Conservation (phyloP, 768 basidiomycete genomes). For the Russula olivacea region DNA sequence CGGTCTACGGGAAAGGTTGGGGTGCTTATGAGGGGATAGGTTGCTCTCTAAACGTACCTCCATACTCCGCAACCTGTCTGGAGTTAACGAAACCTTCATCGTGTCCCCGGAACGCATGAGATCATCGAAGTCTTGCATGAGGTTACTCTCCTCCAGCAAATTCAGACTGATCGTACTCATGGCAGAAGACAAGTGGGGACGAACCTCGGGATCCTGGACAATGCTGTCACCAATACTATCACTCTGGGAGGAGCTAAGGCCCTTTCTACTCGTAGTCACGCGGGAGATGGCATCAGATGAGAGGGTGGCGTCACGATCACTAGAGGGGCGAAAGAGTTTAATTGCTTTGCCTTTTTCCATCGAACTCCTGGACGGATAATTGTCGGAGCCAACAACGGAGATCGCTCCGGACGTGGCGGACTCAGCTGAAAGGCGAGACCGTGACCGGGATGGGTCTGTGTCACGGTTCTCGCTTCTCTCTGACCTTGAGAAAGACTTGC, state of each 20-base stretch:
- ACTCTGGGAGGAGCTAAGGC: constrained; percentile 4
- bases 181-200: constrained; percentile 10
- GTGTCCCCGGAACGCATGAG: constrained; percentile 85
- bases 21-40: constrained; percentile 14
- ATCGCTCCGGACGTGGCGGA: constrained; percentile 31
- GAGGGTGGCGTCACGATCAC: constrained; percentile 32
- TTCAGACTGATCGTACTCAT: constrained; percentile 5
- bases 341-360: constrained; percentile 57
- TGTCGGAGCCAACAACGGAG: constrained; percentile 20
- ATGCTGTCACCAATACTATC: constrained; percentile 10
- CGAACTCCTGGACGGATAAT: constrained; percentile 43
- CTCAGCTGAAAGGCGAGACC: constrained; percentile 38
- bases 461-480: constrained; percentile 16
- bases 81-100: constrained; percentile 93
- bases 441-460: constrained; percentile 25
- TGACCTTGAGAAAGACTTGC: constrained; percentile 17
- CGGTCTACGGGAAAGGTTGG: not conserved
- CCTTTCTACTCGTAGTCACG: constrained; percentile 14
- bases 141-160: constrained; percentile 29
- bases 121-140: constrained; percentile 82
- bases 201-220: constrained; percentile 27
- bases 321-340: constrained; percentile 50
- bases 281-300: constrained; percentile 30
- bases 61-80: constrained; percentile 88
- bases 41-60: constrained; percentile 54